Percentiles rank a stretch among this genome's conserved stretches.
Evolutionary conservation across 2,329 filamentous ascomycete species (phyloP).

Genomic region (Coniochaeta sp.): DNA sequence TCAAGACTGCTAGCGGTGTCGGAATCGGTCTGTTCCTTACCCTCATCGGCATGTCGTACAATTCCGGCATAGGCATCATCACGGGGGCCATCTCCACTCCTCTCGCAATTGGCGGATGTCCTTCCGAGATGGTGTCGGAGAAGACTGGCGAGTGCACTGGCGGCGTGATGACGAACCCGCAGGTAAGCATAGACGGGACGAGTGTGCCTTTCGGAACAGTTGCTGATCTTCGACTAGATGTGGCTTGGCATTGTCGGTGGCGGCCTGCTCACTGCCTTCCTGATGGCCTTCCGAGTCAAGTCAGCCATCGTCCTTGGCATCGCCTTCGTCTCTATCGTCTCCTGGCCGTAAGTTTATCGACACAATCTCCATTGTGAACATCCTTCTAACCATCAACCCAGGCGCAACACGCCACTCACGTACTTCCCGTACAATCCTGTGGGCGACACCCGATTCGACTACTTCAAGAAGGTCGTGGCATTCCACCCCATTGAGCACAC

Average conservation of each 20-base stretch:
- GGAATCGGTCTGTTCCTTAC: slow-evolving; percentile 60
- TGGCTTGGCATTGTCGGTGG: slow-evolving; percentile 83
- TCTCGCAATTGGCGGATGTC: slow-evolving; percentile 70
- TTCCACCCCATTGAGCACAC: slow-evolving; percentile 64
- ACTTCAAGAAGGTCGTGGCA: slow-evolving; percentile 65
- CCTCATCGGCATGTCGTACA: slow-evolving; percentile 64
- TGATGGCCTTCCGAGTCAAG: slow-evolving; percentile 74
- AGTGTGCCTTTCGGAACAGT: background rate
- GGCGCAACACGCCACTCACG: slow-evolving; percentile 60
- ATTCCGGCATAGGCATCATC: slow-evolving; percentile 74
- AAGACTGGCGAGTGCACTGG: slow-evolving; percentile 41
- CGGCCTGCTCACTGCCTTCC: slow-evolving; percentile 69
- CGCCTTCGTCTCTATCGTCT: slow-evolving; percentile 62
- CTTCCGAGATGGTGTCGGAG: slow-evolving; percentile 40
- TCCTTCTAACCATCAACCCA: slow-evolving; percentile 20
- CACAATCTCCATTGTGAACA: background rate
- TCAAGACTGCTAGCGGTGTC: slow-evolving; percentile 60
- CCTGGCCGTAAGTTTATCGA: slow-evolving; percentile 55
- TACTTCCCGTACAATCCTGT: slow-evolving; percentile 62
- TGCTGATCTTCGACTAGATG: slow-evolving; percentile 38
- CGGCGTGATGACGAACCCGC: slow-evolving; percentile 69
- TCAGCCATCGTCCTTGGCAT: slow-evolving; percentile 71
- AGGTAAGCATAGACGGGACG: slow-evolving; percentile 33
- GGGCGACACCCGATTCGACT: slow-evolving; percentile 60
- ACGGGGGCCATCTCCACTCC: slow-evolving; percentile 66